Evolutionary conservation across 495 filamentous ascomycete genomes (phyloP), one percentile per base, ranked within the genome.

Genomic region (Friedmanniomyces endolithicus): DNA sequence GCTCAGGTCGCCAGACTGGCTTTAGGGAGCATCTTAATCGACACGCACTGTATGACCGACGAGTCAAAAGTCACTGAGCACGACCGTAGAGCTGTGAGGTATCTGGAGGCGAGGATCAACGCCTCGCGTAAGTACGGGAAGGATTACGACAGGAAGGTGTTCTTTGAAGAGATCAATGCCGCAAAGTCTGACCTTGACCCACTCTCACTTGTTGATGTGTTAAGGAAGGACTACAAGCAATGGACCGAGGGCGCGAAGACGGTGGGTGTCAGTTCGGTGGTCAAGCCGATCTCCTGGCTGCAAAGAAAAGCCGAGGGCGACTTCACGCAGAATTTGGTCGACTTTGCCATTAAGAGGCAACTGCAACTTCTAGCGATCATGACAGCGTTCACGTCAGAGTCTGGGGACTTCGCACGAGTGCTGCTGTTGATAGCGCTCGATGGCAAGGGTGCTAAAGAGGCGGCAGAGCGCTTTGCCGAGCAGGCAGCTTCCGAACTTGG

Each of bases 181-280:
- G 82, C 89, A 6, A 95, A 95, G 68, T 73, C 79, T 56, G 76
- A 88, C 57, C 75, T 97, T 44, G 78, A 78, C 50, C 58, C 67
- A 2, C 70, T 98, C 56, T 75, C 72, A 1, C 64, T 92, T 55
- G 67, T 78, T 2, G 94, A 96, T 57, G 76, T 95, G 16, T 66
- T 96, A 46, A 76, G 83, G 53, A 90, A 94, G 59, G 92, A 98
- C 68, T 98, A 92, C 69, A 98, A 98, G 70, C 77, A 84, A 53
- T 98, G 90, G 89, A 70, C 63, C 4, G 88, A 87, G 62, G 61
- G 55, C 31, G 68, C 62, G 1, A 63, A 78, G 27, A 75, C 70
- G 19, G 67, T 98, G 9, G 92, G 92, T 0, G 85, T 95, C 45
- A 84, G 82, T 45, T 80, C 80, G 11, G 74, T 86, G 4, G 80